Base-by-base conservation (phyloP, 768 basidiomycete genomes). In the Lactifluus echinatus region DNA sequence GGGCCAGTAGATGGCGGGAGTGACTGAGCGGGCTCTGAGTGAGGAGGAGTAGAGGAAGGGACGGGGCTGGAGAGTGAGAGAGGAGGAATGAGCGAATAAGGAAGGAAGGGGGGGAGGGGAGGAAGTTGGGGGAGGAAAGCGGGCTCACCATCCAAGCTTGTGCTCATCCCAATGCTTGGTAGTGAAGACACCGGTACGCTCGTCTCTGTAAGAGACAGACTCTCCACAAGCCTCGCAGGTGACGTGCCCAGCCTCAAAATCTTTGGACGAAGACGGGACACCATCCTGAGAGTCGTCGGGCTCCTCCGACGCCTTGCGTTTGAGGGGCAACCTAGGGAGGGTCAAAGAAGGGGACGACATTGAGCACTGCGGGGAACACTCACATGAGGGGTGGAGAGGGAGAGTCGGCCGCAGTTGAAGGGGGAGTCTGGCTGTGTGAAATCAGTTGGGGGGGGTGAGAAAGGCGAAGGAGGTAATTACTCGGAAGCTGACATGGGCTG, bases 151-250 rank as follows among this genome's bases (percentile, higher is more conserved):
- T 28, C 73, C 69, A 42, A 73, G 68, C 11, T 79, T 77, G 70
- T 89, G 87, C 14, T 80, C 77, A 53, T 72, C 81, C 87, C 87
- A 88, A 44, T 82, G 81, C 63, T 80, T 78, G 39, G 82, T 69
- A 36, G 85, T 85, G 67, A 88, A 87, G 2, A 73, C 79, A 2
- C 81, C 80, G 31, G 81, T 76, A 12, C 70, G 67, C 31, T 83
- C 82, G 68, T 88, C 85, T 23, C 85, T 75, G 68, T 87, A 84
- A 4, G 84, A 80, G 51, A 89, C 79, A 12, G 75, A 72, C 23
- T 75, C 72, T 10, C 80, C 78, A 64, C 87, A 89, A 8, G 74
- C 72, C 59, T 83, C 80, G 69, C 87, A 89, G 47, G 77, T 76
- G 57, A 89, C 79, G 49, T 76, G 78, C 19, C 85, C 85, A 0